Base-by-base conservation (phyloP, 2,329 filamentous ascomycete species). In the Ceratocystis variospora region DNA sequence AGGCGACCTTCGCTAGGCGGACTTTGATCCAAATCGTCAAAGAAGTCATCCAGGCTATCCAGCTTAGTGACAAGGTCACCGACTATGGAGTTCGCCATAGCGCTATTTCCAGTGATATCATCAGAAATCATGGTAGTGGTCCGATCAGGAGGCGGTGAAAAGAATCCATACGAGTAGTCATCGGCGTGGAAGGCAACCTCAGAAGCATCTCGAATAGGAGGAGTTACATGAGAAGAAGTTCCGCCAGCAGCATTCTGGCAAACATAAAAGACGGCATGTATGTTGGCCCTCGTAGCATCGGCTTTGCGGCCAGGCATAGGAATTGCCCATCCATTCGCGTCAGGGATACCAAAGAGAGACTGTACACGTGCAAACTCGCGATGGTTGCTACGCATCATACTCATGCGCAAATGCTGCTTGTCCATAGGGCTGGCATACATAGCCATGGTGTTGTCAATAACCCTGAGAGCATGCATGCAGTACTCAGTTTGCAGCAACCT, bases 341-440 rank as follows among this genome's bases (percentile, higher is more conserved):
- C 93, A 0, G 94, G 94, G 67, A 99, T 97, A 33, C 95, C 95
- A 74, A 97, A 99, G 44, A 99, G 77, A 72, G 91, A 96, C 74
- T 96, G 89, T 0, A 90, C 96, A 25, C 89, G 87, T 73, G 96
- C 93, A 71, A 96, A 97, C 75, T 97, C 92, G 73, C 96, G 97
- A 62, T 90, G 87, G 62, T 94, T 88, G 0, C 88, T 85, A 71
- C 89, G 88, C 4, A 91, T 92, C 90, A 99, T 96, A 75, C 93
- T 97, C 95, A 99, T 99, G 48, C 94, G 86, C 67, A 99, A 78
- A 73, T 97, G 91, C 71, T 96, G 90, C 71, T 89, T 90, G 75
- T 97, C 94, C 82, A 96, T 90, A 0, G 93, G 88, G 41, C 89
- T 91, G 3, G 90, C 89, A 0, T 91, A 91, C 79, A 97, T 93